Base-by-base conservation (phyloP, 2,329 filamentous ascomycete species). In the Colletotrichum scovillei region DNA sequence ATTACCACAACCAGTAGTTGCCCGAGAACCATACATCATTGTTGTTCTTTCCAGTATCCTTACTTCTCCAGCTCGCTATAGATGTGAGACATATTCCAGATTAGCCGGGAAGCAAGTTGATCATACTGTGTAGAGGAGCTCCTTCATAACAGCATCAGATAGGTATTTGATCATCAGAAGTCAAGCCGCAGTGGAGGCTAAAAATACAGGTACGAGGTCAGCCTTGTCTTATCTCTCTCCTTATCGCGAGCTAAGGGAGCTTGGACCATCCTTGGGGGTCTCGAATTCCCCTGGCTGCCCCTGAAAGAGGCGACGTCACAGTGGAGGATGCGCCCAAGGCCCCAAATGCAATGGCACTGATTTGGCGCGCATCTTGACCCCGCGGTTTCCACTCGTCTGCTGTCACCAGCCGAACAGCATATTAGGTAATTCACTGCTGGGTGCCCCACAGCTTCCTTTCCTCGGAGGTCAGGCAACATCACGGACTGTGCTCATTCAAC, bases 91-190 rank as follows among this genome's bases (percentile, higher is more conserved):
- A 16, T 22, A 55, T 11, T 46, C 32, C 55, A 67, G 19, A 8
- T 30, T 66, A 56, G n/a, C n/a, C n/a, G n/a, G n/a, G n/a, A n/a
- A 26, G 88, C 83, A 76, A 93, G 88, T 84, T 94, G 91, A 83
- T 92, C 88, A 35, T 12, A 35, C 32, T 35, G 11, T 11, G 32
- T 12, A 35, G 32, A 35, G 32, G 32, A 12, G 32, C 32, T 35
- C 32, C 0, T 35, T 35, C 32, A 35, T 12, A 35, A 35, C 5
- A 35, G 4, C 32, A 35, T n/a, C n/a, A n/a, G n/a, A n/a, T 26
- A 35, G 32, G 32, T 12, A 35, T 26, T 72, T 53, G 38, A n/a
- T 52, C 30, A 52, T 67, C 35, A 42, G 30, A 52, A 58, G 22
- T 63, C 19, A 38, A 30, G 42, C 52, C 22, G 12, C 8, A 57